phyloP scores from a whole-genome alignment of 2,329 filamentous ascomycete species.

The Cladosporium velox region DNA sequence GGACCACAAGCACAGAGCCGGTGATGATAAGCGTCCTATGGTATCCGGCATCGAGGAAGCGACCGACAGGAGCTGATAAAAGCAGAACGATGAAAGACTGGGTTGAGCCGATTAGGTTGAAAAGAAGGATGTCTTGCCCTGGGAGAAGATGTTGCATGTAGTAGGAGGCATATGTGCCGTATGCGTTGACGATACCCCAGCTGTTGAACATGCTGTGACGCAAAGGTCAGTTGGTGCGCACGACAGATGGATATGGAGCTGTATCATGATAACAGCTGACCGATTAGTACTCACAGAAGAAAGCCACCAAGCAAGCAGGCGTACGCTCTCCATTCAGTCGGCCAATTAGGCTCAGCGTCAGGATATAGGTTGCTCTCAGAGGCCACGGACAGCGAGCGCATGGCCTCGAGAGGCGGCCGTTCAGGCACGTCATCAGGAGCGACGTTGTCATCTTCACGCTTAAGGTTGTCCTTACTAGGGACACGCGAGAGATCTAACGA shows the following conservation, averaged over 20 bases:
- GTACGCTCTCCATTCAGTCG: conserved; percentile 48
- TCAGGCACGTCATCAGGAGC: conserved; percentile 3
- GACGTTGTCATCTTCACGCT: conserved; percentile 5
- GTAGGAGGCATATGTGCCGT: conserved; percentile 53
- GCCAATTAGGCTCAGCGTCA: conserved; percentile 45
- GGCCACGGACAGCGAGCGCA: conserved; percentile 20
- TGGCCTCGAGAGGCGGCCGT: conserved; percentile 17
- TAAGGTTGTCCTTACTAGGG: conserved; percentile 12
- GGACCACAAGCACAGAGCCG: conserved; percentile 46
- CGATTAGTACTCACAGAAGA: conserved; percentile 38
- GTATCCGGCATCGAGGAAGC: conserved; percentile 52
- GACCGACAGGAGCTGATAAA: conserved; percentile 49
- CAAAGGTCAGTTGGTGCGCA: conserved; percentile 3
- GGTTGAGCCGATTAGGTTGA: conserved; percentile 53
- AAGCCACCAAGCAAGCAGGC: conserved; percentile 50
- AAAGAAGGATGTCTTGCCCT: conserved; percentile 41
- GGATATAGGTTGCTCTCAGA: conserved; percentile 3
- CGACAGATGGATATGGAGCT: not conserved
- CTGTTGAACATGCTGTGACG: conserved; percentile 42
- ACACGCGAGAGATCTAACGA: conserved; percentile 16
- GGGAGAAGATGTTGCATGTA: conserved; percentile 50
- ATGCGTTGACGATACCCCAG: conserved; percentile 53
- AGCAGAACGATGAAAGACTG: conserved; percentile 50
- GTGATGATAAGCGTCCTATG: conserved; percentile 42
- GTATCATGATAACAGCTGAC: not conserved